Base-by-base conservation (phyloP, 2,329 filamentous ascomycete genomes). In the Eurotiales sp. region DNA sequence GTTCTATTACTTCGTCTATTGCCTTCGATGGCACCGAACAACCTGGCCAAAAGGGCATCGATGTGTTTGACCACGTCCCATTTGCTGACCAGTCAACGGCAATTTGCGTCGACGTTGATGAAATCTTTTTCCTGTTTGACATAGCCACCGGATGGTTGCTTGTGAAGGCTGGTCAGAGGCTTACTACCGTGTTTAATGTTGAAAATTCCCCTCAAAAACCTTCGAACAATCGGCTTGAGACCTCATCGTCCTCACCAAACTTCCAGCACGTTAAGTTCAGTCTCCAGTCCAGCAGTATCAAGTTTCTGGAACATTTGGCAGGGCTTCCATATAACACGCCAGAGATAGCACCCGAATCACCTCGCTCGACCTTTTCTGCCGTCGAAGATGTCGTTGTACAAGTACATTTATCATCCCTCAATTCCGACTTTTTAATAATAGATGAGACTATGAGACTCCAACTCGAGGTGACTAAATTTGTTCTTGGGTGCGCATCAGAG, bases 401-500 rank as follows among this genome's bases (percentile, higher is more conserved):
- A 44, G 51, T 61, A 7, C 57, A 52, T 6, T 51, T 62, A 14
- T 62, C 63, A 27, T 64, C 59, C 3, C 39, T 67, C 29, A 59
- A 58, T 29, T 56, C 62, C 25, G 55, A 62, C 14, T 56, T 64
- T 12, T 59, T 57, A n/a, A 39, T 54, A 2, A 50, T 51, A 29
- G 56, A 56, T 7, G 57, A 56, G 12, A 58, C 37, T 8, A 63
- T 58, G 14, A 66, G 62, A 22, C 46, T 69, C 5, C 59, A 60
- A 15, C 51, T 72, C 10, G 55, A 62, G 43, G 46, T 72, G 8
- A 67, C 70, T 3, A 76, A 72, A 45, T 74, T 81, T 48, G 59
- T 63, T 0, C 64, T 82, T 37, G 73, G 75, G 2, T 76, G 76
- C 54, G 66, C 74, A 5, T 72, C 74, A 15, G 71, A 78, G 22